Base-by-base conservation (phyloP, 345 rosid genomes). In the Schrenkiella parvula region DNA sequence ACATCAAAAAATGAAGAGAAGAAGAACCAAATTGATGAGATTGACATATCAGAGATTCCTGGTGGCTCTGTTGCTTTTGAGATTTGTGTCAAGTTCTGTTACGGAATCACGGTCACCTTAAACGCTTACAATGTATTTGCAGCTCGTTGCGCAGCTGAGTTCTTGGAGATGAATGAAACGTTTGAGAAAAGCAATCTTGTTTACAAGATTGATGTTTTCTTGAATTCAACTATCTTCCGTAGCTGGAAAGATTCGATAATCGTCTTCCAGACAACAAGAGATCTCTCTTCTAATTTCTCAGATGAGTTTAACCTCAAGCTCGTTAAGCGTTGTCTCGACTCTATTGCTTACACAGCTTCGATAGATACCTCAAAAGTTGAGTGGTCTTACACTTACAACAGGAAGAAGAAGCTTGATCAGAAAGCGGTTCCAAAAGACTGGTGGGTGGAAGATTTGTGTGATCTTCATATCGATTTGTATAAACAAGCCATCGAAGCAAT, bases 391-490 rank as follows among this genome's bases (percentile, higher is more conserved):
- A 80, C 78, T 57, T 82, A 71, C 62, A 71, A 84, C 55, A 82
- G 78, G 66, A 80, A 79, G 82, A 80, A 77, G 64, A 82, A 80
- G 53, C 78, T 74, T 32, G 80, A 83, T 19, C 44, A 35, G 19
- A 79, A 80, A 35, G 52, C 25, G 0, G 85, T 82, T 70, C 85
- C 88, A 50, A 80, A 60, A 69, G 85, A 84, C 56, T 82, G 88
- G 88, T 84, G 85, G 85, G 84, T 84, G 4, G 84, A 84, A 73
- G 87, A 84, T 76, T 81, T 84, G 46, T 82, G 87, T 17, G 85
- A 78, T 51, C 81, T 84, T 58, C 80, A 75, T 5, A 73, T 84
- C 4, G 84, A 82, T 52, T 58, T 82, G 67, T 84, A 78, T 70
- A 78, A 75, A 68, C 68, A 81, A 72, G 80, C 61, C 25, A 84